These are phyloP conservation scores for Wolfiporia cocos DNA, from an alignment of 1,284 basidiomycete species.

Conservation along the genomic window DNA sequence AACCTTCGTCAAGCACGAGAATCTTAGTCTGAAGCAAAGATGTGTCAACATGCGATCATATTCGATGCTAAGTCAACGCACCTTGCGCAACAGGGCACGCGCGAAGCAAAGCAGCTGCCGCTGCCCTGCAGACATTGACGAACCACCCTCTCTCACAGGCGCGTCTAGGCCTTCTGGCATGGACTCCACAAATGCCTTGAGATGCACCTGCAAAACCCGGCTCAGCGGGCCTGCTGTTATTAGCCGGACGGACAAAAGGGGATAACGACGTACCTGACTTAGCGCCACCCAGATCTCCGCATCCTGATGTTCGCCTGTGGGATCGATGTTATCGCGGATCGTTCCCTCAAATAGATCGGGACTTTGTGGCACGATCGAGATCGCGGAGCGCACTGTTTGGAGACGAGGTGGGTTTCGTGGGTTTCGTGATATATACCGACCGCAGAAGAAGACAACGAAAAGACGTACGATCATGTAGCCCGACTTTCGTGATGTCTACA, in stretches of 20 bases:
- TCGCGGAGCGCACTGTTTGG: constrained; percentile 54
- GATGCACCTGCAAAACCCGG: constrained; percentile 36
- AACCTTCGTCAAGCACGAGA: constrained; percentile 86
- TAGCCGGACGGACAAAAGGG: constrained; percentile 8
- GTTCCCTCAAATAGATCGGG: constrained; percentile 83
- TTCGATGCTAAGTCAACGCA: constrained; percentile 14
- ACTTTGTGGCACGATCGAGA: constrained; percentile 89
- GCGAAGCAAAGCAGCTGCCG: constrained; percentile 83
- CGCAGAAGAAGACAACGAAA: too few relatives aligned
- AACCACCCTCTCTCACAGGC: constrained; percentile 74
- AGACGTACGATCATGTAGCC: constrained; percentile 64
- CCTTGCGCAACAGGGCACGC: constrained; percentile 68
- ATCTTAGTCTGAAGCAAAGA: constrained; percentile 83
- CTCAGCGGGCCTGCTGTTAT: not conserved
- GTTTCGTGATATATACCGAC: too few relatives aligned
- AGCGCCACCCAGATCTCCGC: constrained; percentile 82
- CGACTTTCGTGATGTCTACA: constrained; percentile 79
- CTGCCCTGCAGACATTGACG: constrained; percentile 82
- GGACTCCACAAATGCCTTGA: constrained; percentile 68
- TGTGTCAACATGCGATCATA: too few relatives aligned
- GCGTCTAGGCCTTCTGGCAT: constrained; percentile 75
- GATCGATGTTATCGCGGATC: constrained; percentile 82
- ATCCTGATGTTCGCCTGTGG: constrained; percentile 65
- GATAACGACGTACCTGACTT: constrained; percentile 58
- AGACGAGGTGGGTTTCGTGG: constrained; percentile 6